A percentile compares a stretch with the other conserved stretches of the same genome.
Evolutionary conservation across 2,329 filamentous ascomycete genomes (phyloP).

Genomic region (Penicillium sp.): DNA sequence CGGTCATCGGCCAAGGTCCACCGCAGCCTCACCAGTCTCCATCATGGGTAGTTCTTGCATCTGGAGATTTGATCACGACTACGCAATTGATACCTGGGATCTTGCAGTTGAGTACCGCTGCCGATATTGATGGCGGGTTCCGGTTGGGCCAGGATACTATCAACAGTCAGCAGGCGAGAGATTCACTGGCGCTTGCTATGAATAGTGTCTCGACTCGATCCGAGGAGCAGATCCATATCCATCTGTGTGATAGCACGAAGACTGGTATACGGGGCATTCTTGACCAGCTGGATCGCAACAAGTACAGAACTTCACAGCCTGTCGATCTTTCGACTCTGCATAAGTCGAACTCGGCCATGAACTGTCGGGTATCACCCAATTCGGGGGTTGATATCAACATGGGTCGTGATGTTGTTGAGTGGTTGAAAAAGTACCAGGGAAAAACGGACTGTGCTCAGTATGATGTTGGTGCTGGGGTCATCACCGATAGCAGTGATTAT

Average conservation of each 20-base stretch:
- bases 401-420: neutral
- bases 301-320: neutral
- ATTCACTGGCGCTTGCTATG: neutral
- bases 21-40: neutral
- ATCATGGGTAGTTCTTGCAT: neutral
- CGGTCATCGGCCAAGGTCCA: neutral
- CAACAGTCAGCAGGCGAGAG: neutral
- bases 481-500: neutral
- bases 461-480: neutral
- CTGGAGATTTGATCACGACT: neutral
- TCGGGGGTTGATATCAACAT: neutral
- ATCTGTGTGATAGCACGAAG: neutral
- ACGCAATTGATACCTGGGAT: neutral
- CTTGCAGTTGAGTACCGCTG: neutral
- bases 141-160: conserved; percentile 1
- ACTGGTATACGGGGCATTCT: neutral
- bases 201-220: conserved; percentile 2
- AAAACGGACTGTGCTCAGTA: neutral
- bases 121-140: conserved; percentile 1
- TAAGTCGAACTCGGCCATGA: conserved; percentile 1
- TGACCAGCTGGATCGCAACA: neutral
- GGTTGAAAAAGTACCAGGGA: neutral
- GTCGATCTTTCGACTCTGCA: neutral
- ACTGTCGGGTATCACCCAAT: neutral
- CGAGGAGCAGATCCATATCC: conserved; percentile 6